Percentiles rank a stretch among this genome's conserved stretches.
phyloP scores from a whole-genome alignment of 306 rosid species.

The Alnus glutinosa region DNA sequence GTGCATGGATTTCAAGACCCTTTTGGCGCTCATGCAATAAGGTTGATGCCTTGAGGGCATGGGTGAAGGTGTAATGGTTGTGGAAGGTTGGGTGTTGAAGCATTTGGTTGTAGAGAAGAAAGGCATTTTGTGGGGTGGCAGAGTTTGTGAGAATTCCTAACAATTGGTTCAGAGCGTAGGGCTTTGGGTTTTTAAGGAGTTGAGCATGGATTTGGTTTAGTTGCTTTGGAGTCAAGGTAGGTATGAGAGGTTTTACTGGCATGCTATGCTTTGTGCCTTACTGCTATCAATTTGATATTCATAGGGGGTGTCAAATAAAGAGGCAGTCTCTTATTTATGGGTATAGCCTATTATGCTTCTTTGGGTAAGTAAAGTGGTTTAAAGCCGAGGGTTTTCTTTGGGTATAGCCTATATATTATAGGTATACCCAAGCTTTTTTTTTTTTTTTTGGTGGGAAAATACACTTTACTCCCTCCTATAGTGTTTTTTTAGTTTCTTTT shows the following conservation, averaged over 20 bases:
- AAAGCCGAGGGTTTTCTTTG: too few relatives aligned
- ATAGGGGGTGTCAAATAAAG: too few relatives aligned
- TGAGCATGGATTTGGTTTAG: constrained; percentile 47
- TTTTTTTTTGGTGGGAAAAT: too few relatives aligned
- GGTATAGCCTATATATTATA: too few relatives aligned
- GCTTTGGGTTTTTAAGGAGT: constrained; percentile 53
- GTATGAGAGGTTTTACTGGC: background rate
- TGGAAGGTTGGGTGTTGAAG: constrained; percentile 51
- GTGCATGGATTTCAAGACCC: constrained; percentile 71
- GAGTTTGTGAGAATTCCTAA: constrained; percentile 45
- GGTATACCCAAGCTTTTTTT: too few relatives aligned
- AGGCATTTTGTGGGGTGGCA: constrained; percentile 41
- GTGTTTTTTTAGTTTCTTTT: too few relatives aligned
- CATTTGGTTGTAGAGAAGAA: constrained; percentile 72
- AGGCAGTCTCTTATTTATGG: too few relatives aligned
- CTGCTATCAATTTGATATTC: too few relatives aligned
- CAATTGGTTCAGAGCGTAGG: constrained; percentile 48
- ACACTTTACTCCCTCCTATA: too few relatives aligned
- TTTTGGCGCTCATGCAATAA: constrained; percentile 44
- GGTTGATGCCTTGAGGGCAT: constrained; percentile 60
- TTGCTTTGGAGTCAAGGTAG: constrained; percentile 27
- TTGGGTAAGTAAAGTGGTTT: too few relatives aligned
- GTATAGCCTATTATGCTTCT: too few relatives aligned
- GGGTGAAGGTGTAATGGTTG: constrained; percentile 74
- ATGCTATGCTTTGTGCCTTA: background rate